phyloP scores from a whole-genome alignment of 768 basidiomycete genomes.

The Collybiopsis luxurians region DNA sequence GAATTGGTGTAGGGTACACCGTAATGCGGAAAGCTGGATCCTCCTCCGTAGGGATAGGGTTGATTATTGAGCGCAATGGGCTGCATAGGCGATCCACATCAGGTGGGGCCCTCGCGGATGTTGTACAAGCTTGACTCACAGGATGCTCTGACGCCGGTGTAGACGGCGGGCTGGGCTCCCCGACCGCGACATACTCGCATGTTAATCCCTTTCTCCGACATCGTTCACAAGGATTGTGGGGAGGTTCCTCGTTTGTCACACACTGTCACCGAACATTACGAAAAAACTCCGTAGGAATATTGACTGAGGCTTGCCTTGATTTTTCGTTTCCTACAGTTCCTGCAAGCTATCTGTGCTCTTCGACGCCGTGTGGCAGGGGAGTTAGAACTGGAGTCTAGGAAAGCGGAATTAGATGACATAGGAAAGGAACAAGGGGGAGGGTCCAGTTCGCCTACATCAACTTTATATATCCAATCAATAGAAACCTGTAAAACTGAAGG shows the following conservation, averaged over 20 bases:
- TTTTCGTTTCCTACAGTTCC: slow-evolving; percentile 48
- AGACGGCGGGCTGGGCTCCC: slow-evolving; percentile 17
- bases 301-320: slow-evolving; percentile 40
- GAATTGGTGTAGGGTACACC: not conserved
- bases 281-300: not conserved
- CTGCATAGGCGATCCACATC: not conserved
- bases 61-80: not conserved
- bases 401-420: slow-evolving; percentile 3
- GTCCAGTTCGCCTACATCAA: not conserved
- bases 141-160: slow-evolving; percentile 3
- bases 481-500: slow-evolving; percentile 1
- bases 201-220: slow-evolving; percentile 34
- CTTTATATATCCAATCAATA: not conserved
- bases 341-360: slow-evolving; percentile 53
- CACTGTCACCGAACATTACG: slow-evolving; percentile 21
- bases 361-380: slow-evolving; percentile 19
- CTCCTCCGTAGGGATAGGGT: not conserved
- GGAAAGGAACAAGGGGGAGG: not conserved
- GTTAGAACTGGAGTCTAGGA: slow-evolving; percentile 1
- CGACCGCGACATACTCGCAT: slow-evolving; percentile 43
- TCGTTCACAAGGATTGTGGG: slow-evolving; percentile 32
- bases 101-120: not conserved
- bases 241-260: slow-evolving; percentile 23
- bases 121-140: slow-evolving; percentile 4
- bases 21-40: not conserved